These are phyloP conservation scores for Xerocomus spinulosus DNA, from an alignment of 768 basidiomycete species.

Conservation along the genomic window DNA sequence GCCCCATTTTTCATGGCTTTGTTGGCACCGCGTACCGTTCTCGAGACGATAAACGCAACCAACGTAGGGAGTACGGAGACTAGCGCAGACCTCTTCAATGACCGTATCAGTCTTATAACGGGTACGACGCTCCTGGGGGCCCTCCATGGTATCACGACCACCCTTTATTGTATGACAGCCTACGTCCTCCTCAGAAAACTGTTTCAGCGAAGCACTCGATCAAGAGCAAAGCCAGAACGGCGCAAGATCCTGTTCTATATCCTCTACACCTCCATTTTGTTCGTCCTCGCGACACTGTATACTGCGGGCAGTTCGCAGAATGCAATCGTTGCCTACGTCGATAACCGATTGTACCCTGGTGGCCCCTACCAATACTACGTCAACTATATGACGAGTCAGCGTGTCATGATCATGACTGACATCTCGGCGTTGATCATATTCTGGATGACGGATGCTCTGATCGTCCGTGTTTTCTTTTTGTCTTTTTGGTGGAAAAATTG, in stretches of 20 bases:
- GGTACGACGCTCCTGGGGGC: constrained; percentile 23
- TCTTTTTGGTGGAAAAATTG: not conserved
- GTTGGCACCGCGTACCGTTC: constrained; percentile 1
- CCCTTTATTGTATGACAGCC: constrained; percentile 18
- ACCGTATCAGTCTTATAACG: constrained; percentile 23
- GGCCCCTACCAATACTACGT: constrained; percentile 25
- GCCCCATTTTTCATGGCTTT: constrained; percentile 1
- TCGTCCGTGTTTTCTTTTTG: constrained; percentile 15
- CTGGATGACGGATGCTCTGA: constrained; percentile 29
- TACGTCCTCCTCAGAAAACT: constrained; percentile 21
- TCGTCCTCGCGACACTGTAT: constrained; percentile 26
- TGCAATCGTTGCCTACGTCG: constrained; percentile 27
- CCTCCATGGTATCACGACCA: constrained; percentile 19
- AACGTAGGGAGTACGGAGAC: not conserved
- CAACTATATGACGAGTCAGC: constrained; percentile 23
- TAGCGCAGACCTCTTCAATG: constrained; percentile 8
- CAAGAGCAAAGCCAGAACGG: constrained; percentile 1
- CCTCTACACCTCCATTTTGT: constrained; percentile 24
- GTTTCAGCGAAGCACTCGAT: constrained; percentile 2
- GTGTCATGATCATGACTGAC: constrained; percentile 22
- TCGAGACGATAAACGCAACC: constrained; percentile 10
- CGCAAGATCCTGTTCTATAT: constrained; percentile 26
- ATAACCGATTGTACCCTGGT: constrained; percentile 26
- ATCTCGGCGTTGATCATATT: constrained; percentile 22
- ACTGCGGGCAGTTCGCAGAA: constrained; percentile 26